Evolutionary conservation across 805 yeast genomes (phyloP), one percentile per base, ranked within the genome.

Genomic region (Candida ortonii): DNA sequence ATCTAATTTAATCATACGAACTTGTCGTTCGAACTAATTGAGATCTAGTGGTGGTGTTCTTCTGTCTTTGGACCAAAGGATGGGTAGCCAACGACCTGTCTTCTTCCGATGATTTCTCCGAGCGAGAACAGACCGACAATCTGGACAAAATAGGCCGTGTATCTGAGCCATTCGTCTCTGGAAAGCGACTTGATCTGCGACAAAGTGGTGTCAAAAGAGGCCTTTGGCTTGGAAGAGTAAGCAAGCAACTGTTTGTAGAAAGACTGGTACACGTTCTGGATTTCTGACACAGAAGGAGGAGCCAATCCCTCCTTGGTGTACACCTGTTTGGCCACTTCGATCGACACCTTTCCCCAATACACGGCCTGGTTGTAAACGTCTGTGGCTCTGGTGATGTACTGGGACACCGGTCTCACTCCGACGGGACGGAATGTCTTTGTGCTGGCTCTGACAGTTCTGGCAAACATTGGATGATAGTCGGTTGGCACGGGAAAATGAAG

Each of bases 91-190:
- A 88, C 84, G 42, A 93, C 53, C 56, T 84, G 78, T 73, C 97
- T 84, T 74, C 97, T 87, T 58, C 98, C 98, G 57, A 93, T 73
- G 51, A 89, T 78, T 74, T 93, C 98, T 61, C 98, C 98, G 29
- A 90, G 72, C 17, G 97, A 78, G 67, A 88, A 93, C 61, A 89
- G 74, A 46, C 97, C 98, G 48, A 85, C 70, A 36, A 90, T 67
- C 69, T 93, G 98, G 50, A 88, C 67, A 49, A 78, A 80, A 65
- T 77, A 79, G 23, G 89, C 81, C 52, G 82, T 81, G 61, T 73
- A 84, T 65, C 76, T 78, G 52, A 78, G 63, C 47, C 67, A 71
- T 55, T 72, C 71, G 49, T 73, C 78, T 62, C 73, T 79, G 60
- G 70, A 62, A 41, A 52, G 33, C 12, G 47, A 30, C 41, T 52